Conservation (phyloP, 805 yeast genomes). For the Cyberlindnera samutprakarnensis region DNA sequence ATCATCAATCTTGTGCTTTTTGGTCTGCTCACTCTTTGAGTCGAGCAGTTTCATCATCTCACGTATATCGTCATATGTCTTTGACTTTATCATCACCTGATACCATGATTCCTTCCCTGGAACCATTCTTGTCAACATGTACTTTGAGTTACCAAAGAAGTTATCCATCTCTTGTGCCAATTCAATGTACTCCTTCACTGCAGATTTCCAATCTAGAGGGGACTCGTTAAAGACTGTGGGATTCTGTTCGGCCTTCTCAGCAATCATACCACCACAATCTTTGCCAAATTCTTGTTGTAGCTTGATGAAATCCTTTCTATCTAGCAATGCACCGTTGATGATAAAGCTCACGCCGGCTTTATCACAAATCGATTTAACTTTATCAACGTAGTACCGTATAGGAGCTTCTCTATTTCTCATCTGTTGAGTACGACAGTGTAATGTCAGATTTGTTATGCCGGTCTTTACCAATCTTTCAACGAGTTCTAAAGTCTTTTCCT, state of each 20-base stretch:
- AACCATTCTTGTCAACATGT: conserved; percentile 65
- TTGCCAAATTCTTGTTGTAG: conserved; percentile 47
- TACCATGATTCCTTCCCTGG: conserved; percentile 68
- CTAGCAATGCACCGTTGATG: conserved; percentile 71
- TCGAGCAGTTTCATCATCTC: conserved; percentile 16
- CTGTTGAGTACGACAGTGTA: conserved; percentile 83
- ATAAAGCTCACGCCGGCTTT: conserved; percentile 61
- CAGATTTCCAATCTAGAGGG: conserved; percentile 44
- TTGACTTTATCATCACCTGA: conserved; percentile 47
- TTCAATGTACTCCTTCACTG: conserved; percentile 47
- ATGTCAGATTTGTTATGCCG: conserved; percentile 79
- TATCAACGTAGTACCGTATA: conserved; percentile 57
- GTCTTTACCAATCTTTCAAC: conserved; percentile 57
- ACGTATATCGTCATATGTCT: conserved; percentile 43
- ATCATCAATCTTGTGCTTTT: background rate
- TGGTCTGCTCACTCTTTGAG: conserved; percentile 14
- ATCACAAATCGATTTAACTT: conserved; percentile 54
- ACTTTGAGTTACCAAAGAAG: conserved; percentile 69
- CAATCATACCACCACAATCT: conserved; percentile 88
- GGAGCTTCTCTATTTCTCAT: conserved; percentile 89
- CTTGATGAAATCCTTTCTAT: conserved; percentile 43
- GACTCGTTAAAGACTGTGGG: conserved; percentile 59
- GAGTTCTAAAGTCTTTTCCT: conserved; percentile 51
- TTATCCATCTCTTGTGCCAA: conserved; percentile 53
- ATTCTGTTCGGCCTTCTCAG: conserved; percentile 81